These are phyloP conservation scores for Vigna reflexopilosa DNA, from an alignment of 306 rosid species.

Conservation along the genomic window DNA sequence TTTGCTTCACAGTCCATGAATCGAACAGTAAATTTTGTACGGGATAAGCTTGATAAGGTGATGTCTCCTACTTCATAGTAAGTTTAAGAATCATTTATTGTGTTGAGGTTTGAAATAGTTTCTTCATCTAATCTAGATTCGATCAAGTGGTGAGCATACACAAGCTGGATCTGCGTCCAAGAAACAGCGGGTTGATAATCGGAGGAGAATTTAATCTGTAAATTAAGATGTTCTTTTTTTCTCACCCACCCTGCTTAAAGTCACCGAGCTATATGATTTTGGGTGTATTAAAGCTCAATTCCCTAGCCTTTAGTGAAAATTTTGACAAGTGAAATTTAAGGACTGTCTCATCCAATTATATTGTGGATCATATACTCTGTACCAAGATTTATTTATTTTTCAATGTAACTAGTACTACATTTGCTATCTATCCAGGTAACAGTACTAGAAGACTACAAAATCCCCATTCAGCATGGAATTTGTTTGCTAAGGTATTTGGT, in stretches of 20 bases:
- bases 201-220: constrained; percentile 75
- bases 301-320: background rate
- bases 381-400: background rate
- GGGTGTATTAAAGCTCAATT: background rate
- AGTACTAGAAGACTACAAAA: background rate
- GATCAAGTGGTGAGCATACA: constrained; percentile 61
- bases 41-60: constrained; percentile 93
- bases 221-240: constrained; percentile 13
- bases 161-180: constrained; percentile 65
- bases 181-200: constrained; percentile 73
- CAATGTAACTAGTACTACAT: constrained; percentile 6
- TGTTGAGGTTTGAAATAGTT: constrained; percentile 12
- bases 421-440: background rate
- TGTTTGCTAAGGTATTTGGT: background rate
- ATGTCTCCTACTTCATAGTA: constrained; percentile 28
- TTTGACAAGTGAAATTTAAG: constrained; percentile 15
- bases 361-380: background rate
- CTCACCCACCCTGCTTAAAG: constrained; percentile 15
- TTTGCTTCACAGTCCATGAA: constrained; percentile 87
- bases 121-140: constrained; percentile 59
- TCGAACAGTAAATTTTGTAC: constrained; percentile 72
- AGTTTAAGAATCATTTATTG: constrained; percentile 1
- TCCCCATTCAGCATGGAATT: background rate
- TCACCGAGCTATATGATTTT: background rate
- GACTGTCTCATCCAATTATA: background rate